Evolutionary conservation across 2,329 filamentous ascomycete species (phyloP), one percentile per base, ranked within the genome.

Genomic region (Apiospora marii): DNA sequence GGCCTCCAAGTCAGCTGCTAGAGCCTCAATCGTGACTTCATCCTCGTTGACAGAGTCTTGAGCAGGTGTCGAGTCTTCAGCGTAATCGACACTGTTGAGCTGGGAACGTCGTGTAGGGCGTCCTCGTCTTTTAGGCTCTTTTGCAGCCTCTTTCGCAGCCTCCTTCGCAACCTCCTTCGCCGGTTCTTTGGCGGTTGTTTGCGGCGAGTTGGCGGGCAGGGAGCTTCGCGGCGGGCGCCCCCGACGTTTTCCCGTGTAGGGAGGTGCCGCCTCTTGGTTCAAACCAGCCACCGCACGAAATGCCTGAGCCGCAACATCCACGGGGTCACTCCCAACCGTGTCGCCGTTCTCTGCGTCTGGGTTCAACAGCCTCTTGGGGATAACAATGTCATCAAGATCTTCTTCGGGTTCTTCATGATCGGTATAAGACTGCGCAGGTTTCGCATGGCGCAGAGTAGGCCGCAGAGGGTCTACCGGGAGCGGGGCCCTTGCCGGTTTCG

Each of bases 361-460:
- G 71, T 73, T 70, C 51, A 79, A 22, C 13, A 41, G 41, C 19
- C 34, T 64, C 58, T 68, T 68, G 16, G 76, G 77, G 53, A 70
- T 75, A 67, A 83, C 71, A n/a, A 80, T 75, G 48, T 85, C 83
- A 14, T 86, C 81, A 22, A 84, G 85, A 44, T 88, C 86, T 4
- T 85, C 83, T 10, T 81, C 80, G 30, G 83, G 83, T 12, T 88
- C 84, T 43, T 87, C 86, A 1, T 82, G 78, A 68, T 89, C 87
- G 3, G 85, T 80, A 71, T 90, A 90, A 1, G 87, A 88, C 43
- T 83, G 75, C 75, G 80, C 84, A 7, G 88, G 88, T 74, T 85
- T 88, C 12, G 88, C 87, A 73, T 89, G 87, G 30, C 88, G 84
- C 27, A 90, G 80, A 14, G 82, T 80, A 30, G 87, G 87, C 44